Base-by-base conservation (phyloP, 2,329 filamentous ascomycete species). In the Scedosporium apiospermum region DNA sequence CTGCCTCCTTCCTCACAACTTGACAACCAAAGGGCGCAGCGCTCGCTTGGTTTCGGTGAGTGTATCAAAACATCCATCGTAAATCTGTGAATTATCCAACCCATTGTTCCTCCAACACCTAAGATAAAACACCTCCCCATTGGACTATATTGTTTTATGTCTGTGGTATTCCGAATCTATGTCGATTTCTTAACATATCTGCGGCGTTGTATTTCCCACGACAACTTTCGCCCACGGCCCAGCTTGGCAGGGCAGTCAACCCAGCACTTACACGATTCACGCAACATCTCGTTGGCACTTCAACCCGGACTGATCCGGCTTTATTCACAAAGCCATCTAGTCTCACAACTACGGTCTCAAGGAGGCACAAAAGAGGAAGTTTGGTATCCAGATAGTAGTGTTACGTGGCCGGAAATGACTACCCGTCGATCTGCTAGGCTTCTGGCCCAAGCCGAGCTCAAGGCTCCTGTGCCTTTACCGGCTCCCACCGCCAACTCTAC, bases 351-450 rank as follows among this genome's bases (percentile, higher is more conserved):
- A 7, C 44, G 10, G 44, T 18, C 18, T 49, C 14, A 9, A 49
- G 44, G 44, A 49, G 18, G n/a, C 44, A 12, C 16, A 12, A 49
- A 18, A 49, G n/a, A 49, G 10, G 23, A 55, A 21, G 12, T 27
- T 26, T 16, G 14, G 12, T 12, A 23, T 21, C 18, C 51, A 55
- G 10, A 55, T n/a, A 38, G 10, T n/a, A 18, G n/a, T 51, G 46
- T 18, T 16, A 16, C 46, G 3, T 51, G 12, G 6, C n/a, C 26
- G 23, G 16, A 18, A 9, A 61, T 61, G 60, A 23, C 60, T n/a
- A 61, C 60, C 23, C 60, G 60, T 55, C 60, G 60, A 7, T 61
- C 60, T 16, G 60, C 60, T n/a, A 41, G 60, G 34, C 26, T 61
- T 21, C 18, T 61, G 16, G 30, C 60, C 16, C 49, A 51, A n/a